phyloP scores from a whole-genome alignment of 441 rosid species.

The Euphorbia schlechtendalii region DNA sequence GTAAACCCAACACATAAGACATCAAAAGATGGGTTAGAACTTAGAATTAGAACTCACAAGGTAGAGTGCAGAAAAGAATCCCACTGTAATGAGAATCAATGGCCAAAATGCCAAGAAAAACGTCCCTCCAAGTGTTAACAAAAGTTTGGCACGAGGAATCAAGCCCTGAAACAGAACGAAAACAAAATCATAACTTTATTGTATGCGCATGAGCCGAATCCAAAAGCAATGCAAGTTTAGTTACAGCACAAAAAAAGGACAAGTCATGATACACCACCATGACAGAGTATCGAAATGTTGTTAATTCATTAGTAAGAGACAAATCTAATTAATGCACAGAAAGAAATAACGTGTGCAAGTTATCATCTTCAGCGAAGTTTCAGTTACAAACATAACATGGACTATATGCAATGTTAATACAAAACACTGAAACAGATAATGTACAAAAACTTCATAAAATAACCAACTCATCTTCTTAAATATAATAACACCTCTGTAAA shows the following conservation, averaged over 20 bases:
- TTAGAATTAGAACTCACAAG: constrained; percentile 71
- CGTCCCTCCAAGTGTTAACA: constrained; percentile 81
- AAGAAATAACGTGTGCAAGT: too few relatives aligned
- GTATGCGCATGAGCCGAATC: not conserved
- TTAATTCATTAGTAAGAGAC: too few relatives aligned
- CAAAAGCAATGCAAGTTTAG: not conserved
- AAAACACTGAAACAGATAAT: too few relatives aligned
- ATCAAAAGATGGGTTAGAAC: constrained; percentile 12
- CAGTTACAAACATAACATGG: too few relatives aligned
- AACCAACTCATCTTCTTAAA: not conserved
- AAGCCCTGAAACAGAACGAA: constrained; percentile 61
- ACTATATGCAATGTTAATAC: too few relatives aligned
- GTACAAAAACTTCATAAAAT: not conserved
- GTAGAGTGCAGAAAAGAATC: constrained; percentile 65
- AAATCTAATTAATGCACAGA: too few relatives aligned
- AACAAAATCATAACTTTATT: not conserved
- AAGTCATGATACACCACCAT: not conserved
- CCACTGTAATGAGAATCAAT: constrained; percentile 61
- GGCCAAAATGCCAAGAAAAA: constrained; percentile 93
- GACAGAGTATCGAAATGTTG: too few relatives aligned
- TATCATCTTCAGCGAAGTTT: too few relatives aligned
- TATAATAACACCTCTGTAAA: not conserved
- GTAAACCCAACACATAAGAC: constrained; percentile 4
- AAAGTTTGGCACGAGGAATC: constrained; percentile 79
- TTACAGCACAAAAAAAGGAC: not conserved